A percentile compares a stretch with the other conserved stretches of the same genome.
phyloP scores from a whole-genome alignment of 257 asterid genomes.

The Jacaranda copaia region DNA sequence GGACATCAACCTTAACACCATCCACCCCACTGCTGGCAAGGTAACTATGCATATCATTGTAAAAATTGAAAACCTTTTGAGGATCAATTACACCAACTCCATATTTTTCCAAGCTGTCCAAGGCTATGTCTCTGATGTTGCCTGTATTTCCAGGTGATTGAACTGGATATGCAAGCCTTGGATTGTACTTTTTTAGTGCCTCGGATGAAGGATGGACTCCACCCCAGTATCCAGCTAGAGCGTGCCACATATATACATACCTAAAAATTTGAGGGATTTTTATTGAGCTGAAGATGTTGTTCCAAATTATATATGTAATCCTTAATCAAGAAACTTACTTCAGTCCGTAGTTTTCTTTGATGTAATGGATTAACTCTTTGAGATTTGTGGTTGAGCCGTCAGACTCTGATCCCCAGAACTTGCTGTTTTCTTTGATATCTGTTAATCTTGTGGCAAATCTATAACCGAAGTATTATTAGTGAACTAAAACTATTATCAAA shows the following conservation, averaged over 20 bases:
- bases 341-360: slow-evolving; percentile 51
- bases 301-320: no score
- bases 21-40: slow-evolving; percentile 61
- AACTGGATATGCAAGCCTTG: slow-evolving; percentile 54
- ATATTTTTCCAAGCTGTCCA: slow-evolving; percentile 58
- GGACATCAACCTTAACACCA: slow-evolving; percentile 80
- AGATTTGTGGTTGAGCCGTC: slow-evolving; percentile 43
- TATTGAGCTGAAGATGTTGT: background rate
- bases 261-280: slow-evolving; percentile 30
- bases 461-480: slow-evolving; percentile 7
- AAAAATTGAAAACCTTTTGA: slow-evolving; percentile 50
- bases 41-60: slow-evolving; percentile 67
- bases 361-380: slow-evolving; percentile 39
- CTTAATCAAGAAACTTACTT: slow-evolving; percentile 35
- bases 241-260: slow-evolving; percentile 72
- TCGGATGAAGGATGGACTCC: slow-evolving; percentile 59
- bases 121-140: slow-evolving; percentile 51
- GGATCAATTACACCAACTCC: slow-evolving; percentile 69
- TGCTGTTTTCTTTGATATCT: slow-evolving; percentile 51
- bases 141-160: slow-evolving; percentile 62
- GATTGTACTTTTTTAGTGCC: slow-evolving; percentile 52
- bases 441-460: slow-evolving; percentile 58
- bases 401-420: slow-evolving; percentile 43
- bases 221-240: slow-evolving; percentile 74
- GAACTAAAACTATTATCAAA: background rate